Evolutionary conservation across 257 asterid species (phyloP), one percentile per base, ranked within the genome.

Genomic region (Lycium barbarum): DNA sequence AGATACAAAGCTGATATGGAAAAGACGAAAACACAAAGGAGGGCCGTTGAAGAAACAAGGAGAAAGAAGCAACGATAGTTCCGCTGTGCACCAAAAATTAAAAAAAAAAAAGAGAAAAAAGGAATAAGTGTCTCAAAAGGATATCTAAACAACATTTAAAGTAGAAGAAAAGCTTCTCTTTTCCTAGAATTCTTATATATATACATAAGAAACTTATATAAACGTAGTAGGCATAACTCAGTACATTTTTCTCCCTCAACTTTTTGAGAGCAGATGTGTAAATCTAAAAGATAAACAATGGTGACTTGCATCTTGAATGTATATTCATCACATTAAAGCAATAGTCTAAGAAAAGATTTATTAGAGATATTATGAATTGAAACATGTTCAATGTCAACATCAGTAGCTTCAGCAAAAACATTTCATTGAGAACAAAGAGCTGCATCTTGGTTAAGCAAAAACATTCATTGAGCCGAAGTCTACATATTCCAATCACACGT

Each of bases 51-150:
- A 26, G 97, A 90, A 67, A 93, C 90, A 76, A 95, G 90, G 86
- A 92, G 86, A 89, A 95, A 92, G 90, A 95, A 95, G 86, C 82
- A 90, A 74, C 94, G 89, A 85, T 93, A 95, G 87, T 95, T 93
- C 89, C 93, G 93, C 94, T 92, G 96, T 89, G 85, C 63, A 85
- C 22, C 55, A 57, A 65, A 45, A 80, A 58, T 35, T 20, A 22
- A 8, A 8, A 51, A 43, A 2, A 38, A 5, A 38, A 38, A 38
- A 26, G 38, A 20, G n/a, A 11, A 61, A 17, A 26, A 71, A 22
- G 36, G 18, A 58, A 72, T 84, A 4, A 78, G 66, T 22, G 11
- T 12, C 49, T 59, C 83, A 59, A 38, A 65, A 57, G 26, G 65
- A 57, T 54, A 17, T 55, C 84, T 17, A 81, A 84, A 83, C 54